These are phyloP conservation scores for Chaetomiaceae sp. DNA, from an alignment of 2,329 filamentous ascomycete genomes.

Conservation along the genomic window DNA sequence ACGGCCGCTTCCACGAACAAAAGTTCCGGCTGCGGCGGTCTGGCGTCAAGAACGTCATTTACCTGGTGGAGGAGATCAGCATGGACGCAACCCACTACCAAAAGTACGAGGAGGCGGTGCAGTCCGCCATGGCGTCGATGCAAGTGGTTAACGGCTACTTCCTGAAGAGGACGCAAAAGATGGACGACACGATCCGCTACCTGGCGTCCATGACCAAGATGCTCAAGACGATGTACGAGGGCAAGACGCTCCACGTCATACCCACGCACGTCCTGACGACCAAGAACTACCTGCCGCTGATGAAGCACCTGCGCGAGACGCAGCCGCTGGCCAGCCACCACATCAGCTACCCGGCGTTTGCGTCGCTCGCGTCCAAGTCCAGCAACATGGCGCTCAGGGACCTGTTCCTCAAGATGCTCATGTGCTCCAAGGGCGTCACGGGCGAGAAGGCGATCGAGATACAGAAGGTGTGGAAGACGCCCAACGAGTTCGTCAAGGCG, in stretches of 20 bases:
- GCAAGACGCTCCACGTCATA: slow-evolving; percentile 55
- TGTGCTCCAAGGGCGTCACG: slow-evolving; percentile 71
- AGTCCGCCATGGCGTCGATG: slow-evolving; percentile 69
- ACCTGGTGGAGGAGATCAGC: slow-evolving; percentile 70
- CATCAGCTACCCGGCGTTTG: slow-evolving; percentile 68
- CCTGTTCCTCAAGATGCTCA: slow-evolving; percentile 78
- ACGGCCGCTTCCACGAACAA: slow-evolving; percentile 78
- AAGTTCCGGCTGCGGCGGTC: slow-evolving; percentile 73
- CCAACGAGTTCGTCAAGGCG: slow-evolving; percentile 65
- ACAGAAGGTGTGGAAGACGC: slow-evolving; percentile 73
- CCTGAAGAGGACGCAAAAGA: slow-evolving; percentile 67
- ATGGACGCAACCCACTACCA: slow-evolving; percentile 51
- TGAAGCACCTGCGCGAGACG: slow-evolving; percentile 54
- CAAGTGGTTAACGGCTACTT: slow-evolving; percentile 78
- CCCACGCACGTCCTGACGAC: slow-evolving; percentile 60
- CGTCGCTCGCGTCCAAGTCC: slow-evolving; percentile 69
- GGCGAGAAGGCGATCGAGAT: slow-evolving; percentile 77
- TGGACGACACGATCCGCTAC: slow-evolving; percentile 76
- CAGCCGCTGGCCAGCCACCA: slow-evolving; percentile 51
- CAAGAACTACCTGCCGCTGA: slow-evolving; percentile 60
- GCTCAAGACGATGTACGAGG: slow-evolving; percentile 62
- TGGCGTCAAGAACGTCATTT: slow-evolving; percentile 71
- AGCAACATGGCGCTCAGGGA: slow-evolving; percentile 70
- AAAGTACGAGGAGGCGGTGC: slow-evolving; percentile 62
- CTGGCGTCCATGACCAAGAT: slow-evolving; percentile 67